Evolutionary conservation across 352 stramenopile genomes (phyloP), one percentile per base, ranked within the genome.

Genomic region (Phytophthora litchii): DNA sequence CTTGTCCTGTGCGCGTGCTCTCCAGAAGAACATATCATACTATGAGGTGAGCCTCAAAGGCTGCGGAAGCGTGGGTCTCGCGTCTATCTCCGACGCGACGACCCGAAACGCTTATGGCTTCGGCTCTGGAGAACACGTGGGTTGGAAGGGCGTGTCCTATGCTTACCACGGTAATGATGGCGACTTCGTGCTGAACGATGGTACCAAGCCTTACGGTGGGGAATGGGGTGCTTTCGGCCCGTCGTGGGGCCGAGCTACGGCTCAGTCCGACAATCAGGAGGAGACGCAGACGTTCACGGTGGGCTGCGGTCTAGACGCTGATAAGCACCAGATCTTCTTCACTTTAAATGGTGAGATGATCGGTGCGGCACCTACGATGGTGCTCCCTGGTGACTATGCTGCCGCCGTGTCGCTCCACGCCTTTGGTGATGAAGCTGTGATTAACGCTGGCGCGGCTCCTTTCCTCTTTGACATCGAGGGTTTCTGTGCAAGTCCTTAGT

Each of bases 401-500:
- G 77, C 80, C 23, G 84, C 83, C 25, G 76, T 95, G 53, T 90
- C 86, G 63, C 78, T 95, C 21, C 81, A 95, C 54, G 72, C 73
- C 31, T 93, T 88, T 65, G 74, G 75, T 13, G 86, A 95, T 57
- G 40, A 70, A 67, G 84, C 78, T 16, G 62, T 84, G 42, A 58
- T 95, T 42, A 94, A 95, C 58, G 67, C 74, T n/a, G 86, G 86
- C 32, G 65, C 72, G 40, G 81, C 74, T 19, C 79, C 81, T 25
- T 95, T 93, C 63, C 52, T 67, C 52, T 94, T 91, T 73, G 81
- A 92, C 63, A 82, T 95, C 64, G 84, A 95, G 62, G 77, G 70
- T 88, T 94, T 89, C 68, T 95, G 86, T 93, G 83, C 82, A 91
- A 92, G 83, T 80, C 82, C 70, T 78, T 89, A 86, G 43, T 57